These are phyloP conservation scores for Plantago elongata DNA, from an alignment of 257 asterid species.

Conservation along the genomic window DNA sequence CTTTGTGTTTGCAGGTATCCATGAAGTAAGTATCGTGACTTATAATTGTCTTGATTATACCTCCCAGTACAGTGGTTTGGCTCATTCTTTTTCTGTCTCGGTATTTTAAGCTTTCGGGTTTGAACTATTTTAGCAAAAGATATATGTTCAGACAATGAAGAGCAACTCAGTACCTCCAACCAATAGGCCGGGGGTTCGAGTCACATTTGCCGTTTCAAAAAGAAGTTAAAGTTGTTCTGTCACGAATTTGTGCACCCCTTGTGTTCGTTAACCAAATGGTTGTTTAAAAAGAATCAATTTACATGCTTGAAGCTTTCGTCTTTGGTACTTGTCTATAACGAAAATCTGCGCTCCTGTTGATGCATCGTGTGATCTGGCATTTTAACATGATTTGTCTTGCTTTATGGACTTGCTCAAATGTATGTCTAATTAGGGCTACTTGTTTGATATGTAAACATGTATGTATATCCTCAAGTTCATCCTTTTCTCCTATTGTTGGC, in stretches of 20 bases:
- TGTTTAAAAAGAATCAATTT: no score
- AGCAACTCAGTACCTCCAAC: no score
- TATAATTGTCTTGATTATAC: constrained; percentile 1
- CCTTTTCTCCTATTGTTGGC: neutral
- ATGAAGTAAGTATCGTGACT: constrained; percentile 65
- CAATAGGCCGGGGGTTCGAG: no score
- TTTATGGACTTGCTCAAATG: neutral
- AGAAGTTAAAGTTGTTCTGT: no score
- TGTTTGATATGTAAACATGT: neutral
- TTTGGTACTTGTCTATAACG: no score
- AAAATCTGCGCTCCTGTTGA: no score
- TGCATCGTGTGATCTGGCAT: neutral
- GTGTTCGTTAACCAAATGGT: no score
- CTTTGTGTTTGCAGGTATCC: constrained; percentile 68
- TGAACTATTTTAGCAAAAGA: neutral
- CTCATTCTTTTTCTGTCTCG: neutral
- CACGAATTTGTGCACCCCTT: no score
- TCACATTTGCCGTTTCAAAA: no score
- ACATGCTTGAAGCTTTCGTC: neutral
- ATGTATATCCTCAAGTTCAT: neutral
- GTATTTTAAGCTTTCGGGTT: neutral
- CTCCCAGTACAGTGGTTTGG: neutral
- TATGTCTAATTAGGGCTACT: neutral
- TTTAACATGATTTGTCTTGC: neutral
- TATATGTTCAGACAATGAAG: no score